A percentile compares a stretch with the other conserved stretches of the same genome.
Conservation (phyloP, 2,329 filamentous ascomycete genomes). For the Aspergillus brunneoviolaceus region DNA sequence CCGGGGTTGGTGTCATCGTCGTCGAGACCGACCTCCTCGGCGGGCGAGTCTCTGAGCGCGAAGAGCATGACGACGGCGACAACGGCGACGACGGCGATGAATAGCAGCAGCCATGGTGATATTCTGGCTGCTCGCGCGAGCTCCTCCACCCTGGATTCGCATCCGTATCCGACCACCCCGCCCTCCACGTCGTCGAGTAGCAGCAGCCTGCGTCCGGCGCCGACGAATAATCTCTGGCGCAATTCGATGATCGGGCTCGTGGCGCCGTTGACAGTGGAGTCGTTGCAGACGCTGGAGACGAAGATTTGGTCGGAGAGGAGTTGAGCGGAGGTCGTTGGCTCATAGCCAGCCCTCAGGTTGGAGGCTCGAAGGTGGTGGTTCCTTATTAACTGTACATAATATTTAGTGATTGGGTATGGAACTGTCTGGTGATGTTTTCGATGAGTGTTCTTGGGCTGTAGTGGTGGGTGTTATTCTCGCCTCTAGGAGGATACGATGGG, state of each 20-base stretch:
- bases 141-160: background rate
- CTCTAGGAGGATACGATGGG: no score
- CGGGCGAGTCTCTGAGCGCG: background rate
- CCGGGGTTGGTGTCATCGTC: background rate
- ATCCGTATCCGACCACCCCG: background rate
- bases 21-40: background rate
- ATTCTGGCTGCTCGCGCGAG: background rate
- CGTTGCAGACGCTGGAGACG: conserved; percentile 13
- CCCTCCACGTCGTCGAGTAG: conserved; percentile 3
- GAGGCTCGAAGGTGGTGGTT: no score
- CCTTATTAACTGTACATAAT: no score
- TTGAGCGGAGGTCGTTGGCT: no score
- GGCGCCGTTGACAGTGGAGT: conserved; percentile 8
- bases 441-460: no score
- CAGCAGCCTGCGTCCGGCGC: background rate
- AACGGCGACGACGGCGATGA: background rate
- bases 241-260: background rate
- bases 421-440: no score
- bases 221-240: background rate
- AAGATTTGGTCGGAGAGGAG: conserved; percentile 12
- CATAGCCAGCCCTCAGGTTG: no score
- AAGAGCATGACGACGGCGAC: background rate
- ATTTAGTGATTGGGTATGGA: no score
- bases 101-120: background rate
- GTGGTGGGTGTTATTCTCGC: no score